Conservation (phyloP, 139 green algal genomes). For the Edaphochlamys debaryana region DNA sequence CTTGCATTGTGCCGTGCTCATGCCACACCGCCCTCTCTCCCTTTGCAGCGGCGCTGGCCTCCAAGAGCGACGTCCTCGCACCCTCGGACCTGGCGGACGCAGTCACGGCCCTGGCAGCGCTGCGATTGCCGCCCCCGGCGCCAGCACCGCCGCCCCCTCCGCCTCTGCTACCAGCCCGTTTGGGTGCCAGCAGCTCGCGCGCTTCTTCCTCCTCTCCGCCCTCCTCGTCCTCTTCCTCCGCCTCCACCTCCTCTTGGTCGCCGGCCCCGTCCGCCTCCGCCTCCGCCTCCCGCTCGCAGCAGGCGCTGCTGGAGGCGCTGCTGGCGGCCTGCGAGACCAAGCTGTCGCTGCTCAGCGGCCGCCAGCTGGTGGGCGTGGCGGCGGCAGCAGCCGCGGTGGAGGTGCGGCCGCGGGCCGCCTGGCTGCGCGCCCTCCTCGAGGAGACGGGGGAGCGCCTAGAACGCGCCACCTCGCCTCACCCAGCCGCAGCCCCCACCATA, state of each 20-base stretch:
- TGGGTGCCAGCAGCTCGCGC: no score
- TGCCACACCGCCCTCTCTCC: no score
- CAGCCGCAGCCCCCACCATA: not conserved
- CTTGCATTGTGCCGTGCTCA: no score
- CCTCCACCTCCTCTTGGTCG: no score
- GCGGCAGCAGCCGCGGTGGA: not conserved
- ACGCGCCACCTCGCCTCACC: not conserved
- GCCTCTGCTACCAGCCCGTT: not conserved
- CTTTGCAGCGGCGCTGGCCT: conserved; percentile 20
- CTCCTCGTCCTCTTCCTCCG: not conserved
- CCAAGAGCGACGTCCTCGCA: conserved; percentile 28
- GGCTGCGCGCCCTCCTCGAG: conserved; percentile 4
- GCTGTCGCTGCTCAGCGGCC: conserved; percentile 19
- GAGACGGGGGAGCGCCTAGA: not conserved
- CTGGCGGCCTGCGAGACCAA: not conserved
- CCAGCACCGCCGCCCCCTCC: not conserved
- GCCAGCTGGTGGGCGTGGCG: conserved; percentile 13
- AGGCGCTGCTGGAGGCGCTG: not conserved
- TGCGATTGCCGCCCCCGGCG: not conserved
- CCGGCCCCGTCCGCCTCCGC: not conserved
- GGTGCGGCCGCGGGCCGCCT: not conserved
- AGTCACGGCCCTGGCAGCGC: not conserved
- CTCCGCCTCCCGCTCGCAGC: not conserved
- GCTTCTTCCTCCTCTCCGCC: not conserved
- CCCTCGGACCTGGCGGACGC: conserved; percentile 28